Evolutionary conservation across 768 basidiomycete species (phyloP).

Genomic region (Nidularia sp.): DNA sequence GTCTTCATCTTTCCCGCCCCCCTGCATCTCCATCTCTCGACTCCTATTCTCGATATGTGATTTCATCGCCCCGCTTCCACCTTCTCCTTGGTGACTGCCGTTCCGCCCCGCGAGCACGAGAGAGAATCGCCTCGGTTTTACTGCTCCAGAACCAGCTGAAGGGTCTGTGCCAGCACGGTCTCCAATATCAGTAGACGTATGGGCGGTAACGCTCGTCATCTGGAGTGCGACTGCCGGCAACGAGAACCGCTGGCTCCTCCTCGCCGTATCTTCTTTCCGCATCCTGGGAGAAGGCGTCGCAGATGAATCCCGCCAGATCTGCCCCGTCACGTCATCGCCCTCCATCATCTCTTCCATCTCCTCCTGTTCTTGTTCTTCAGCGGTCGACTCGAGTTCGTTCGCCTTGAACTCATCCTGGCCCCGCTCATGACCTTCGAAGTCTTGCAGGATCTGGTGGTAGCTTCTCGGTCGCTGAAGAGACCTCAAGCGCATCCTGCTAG

Average conservation of each 20-base stretch:
- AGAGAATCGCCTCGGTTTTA: slow-evolving; percentile 49
- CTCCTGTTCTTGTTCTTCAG: background rate
- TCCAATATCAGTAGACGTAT: slow-evolving; percentile 30
- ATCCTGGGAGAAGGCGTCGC: slow-evolving; percentile 18
- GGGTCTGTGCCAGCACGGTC: slow-evolving; percentile 5
- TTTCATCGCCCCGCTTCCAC: no score
- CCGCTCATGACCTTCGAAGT: slow-evolving; percentile 12
- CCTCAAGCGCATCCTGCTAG: no score
- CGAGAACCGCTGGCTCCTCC: slow-evolving; percentile 68
- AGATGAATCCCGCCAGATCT: slow-evolving; percentile 9
- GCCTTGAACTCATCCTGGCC: background rate
- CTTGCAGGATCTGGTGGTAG: background rate
- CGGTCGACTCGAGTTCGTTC: background rate
- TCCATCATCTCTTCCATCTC: slow-evolving; percentile 12
- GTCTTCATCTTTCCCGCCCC: slow-evolving; percentile 24
- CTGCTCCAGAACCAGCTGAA: slow-evolving; percentile 8
- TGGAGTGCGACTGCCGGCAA: slow-evolving; percentile 75
- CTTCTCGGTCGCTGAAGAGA: no score
- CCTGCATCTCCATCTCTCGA: slow-evolving; percentile 25
- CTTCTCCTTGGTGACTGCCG: no score
- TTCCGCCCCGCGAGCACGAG: slow-evolving; percentile 34
- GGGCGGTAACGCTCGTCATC: slow-evolving; percentile 64
- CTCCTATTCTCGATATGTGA: no score
- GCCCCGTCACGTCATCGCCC: slow-evolving; percentile 4
- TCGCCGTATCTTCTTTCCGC: slow-evolving; percentile 55